Percentiles rank a stretch among this genome's conserved stretches.
Evolutionary conservation across 2,329 filamentous ascomycete species (phyloP).

Genomic region (Ambrosiella xylebori): DNA sequence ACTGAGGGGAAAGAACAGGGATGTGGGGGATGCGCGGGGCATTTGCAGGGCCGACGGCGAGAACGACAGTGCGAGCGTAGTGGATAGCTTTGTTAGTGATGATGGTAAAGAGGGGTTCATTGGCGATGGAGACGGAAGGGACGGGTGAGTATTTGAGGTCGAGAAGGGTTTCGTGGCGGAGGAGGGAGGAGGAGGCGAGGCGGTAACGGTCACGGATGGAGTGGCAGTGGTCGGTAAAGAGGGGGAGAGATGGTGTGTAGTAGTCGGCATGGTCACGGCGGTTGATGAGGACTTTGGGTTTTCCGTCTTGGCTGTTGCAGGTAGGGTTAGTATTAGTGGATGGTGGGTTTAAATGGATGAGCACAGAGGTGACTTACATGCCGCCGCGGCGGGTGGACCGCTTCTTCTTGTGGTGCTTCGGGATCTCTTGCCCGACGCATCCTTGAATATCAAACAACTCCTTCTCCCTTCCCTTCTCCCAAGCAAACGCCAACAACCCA

Average conservation of each 20-base stretch:
- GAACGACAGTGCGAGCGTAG: slow-evolving; percentile 45
- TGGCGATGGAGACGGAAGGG: slow-evolving; percentile 22
- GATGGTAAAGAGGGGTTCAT: slow-evolving; percentile 47
- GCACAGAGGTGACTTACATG: slow-evolving; percentile 22
- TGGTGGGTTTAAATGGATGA: background rate
- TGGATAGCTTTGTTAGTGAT: slow-evolving; percentile 35
- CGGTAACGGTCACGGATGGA: slow-evolving; percentile 39
- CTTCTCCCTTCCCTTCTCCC: slow-evolving; percentile 38
- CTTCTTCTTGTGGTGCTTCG: slow-evolving; percentile 63
- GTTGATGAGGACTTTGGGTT: slow-evolving; percentile 34
- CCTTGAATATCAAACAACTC: slow-evolving; percentile 55
- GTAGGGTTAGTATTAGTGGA: background rate
- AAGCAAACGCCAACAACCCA: slow-evolving; percentile 51
- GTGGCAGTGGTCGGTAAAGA: slow-evolving; percentile 46
- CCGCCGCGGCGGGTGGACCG: slow-evolving; percentile 22
- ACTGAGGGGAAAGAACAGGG: background rate
- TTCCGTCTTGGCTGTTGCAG: slow-evolving; percentile 6
- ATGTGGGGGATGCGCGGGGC: slow-evolving; percentile 24
- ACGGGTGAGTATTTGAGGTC: slow-evolving; percentile 43
- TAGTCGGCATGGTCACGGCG: slow-evolving; percentile 53
- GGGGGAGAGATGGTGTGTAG: slow-evolving; percentile 42
- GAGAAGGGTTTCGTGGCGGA: slow-evolving; percentile 41
- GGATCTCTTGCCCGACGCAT: slow-evolving; percentile 63
- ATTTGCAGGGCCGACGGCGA: slow-evolving; percentile 55
- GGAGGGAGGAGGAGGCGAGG: slow-evolving; percentile 25